These are phyloP conservation scores for Vaccinium corymbosum DNA, from an alignment of 148 eudicot species.

Conservation along the genomic window DNA sequence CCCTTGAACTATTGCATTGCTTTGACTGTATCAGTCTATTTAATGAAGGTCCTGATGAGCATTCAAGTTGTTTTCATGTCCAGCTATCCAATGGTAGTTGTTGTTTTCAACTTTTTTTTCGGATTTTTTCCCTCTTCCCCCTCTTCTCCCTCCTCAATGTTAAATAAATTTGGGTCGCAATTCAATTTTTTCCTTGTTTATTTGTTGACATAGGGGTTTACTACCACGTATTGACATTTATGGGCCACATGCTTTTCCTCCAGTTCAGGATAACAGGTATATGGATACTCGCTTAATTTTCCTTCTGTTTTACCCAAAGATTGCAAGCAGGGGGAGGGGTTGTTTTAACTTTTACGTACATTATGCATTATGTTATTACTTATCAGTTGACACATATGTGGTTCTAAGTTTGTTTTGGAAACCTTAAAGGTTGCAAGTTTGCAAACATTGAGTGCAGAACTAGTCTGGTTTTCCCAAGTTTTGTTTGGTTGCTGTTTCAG, in stretches of 20 bases:
- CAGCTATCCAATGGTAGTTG: too few relatives aligned
- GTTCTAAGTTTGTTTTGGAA: too few relatives aligned
- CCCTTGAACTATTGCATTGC: background rate
- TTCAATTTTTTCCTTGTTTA: background rate
- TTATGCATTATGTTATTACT: too few relatives aligned
- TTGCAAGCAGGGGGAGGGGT: background rate
- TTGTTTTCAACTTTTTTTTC: too few relatives aligned
- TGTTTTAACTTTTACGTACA: background rate
- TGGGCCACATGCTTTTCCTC: background rate
- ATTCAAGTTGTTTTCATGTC: too few relatives aligned
- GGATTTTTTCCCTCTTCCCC: background rate
- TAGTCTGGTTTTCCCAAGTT: too few relatives aligned
- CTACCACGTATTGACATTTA: background rate
- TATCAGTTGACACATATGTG: too few relatives aligned
- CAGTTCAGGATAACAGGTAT: background rate
- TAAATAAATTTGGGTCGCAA: too few relatives aligned
- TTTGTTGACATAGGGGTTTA: background rate
- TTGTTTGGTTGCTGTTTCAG: background rate
- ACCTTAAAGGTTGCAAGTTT: too few relatives aligned
- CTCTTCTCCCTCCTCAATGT: too few relatives aligned
- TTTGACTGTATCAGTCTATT: background rate
- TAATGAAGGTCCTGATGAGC: too few relatives aligned
- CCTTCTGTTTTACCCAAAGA: background rate
- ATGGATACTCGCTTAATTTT: background rate
- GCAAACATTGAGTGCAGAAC: too few relatives aligned